phyloP scores from a whole-genome alignment of 2,329 filamentous ascomycete species.

The Colletotrichum musae region DNA sequence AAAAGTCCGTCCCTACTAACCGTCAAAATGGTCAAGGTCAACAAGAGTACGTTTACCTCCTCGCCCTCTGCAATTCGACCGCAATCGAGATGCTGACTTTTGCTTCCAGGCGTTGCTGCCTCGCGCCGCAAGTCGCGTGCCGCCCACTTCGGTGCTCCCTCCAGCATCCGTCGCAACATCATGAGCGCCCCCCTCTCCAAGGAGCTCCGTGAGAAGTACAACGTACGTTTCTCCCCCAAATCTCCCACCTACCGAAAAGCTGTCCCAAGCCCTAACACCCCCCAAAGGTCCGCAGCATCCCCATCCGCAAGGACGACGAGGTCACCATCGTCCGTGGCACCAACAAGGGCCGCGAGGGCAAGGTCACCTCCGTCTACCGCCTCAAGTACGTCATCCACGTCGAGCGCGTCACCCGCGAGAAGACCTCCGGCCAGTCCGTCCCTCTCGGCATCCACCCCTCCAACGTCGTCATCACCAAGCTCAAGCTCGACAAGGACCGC shows the following conservation, averaged over 20 bases:
- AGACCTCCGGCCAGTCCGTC: conserved; percentile 96
- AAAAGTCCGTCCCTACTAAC: conserved; percentile 39
- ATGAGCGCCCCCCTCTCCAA: conserved; percentile 97
- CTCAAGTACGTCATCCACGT: conserved; percentile 98
- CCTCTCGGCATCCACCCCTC: conserved; percentile 95
- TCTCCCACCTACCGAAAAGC: not conserved
- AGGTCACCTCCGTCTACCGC: conserved; percentile 97
- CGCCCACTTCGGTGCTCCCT: conserved; percentile 96
- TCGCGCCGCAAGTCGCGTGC: conserved; percentile 99
- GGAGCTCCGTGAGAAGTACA: conserved; percentile 99
- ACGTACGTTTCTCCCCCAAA: conserved; percentile 72
- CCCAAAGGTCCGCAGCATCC: conserved; percentile 90
- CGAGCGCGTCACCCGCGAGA: conserved; percentile 96
- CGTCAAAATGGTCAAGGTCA: conserved; percentile 80
- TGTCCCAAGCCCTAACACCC: not conserved
- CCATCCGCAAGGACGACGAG: conserved; percentile 98
- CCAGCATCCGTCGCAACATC: conserved; percentile 93
- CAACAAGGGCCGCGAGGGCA: conserved; percentile 99
- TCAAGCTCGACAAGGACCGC: conserved; percentile 97
- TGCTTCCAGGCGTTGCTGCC: conserved; percentile 73
- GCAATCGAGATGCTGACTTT: conserved; percentile 42
- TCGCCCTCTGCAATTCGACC: not conserved
- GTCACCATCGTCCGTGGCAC: conserved; percentile 91
- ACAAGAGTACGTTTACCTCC: conserved; percentile 63
- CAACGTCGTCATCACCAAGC: conserved; percentile 98